Evolutionary conservation across 148 eudicot species (phyloP).

Genomic region (Rhododendron griersonianum): DNA sequence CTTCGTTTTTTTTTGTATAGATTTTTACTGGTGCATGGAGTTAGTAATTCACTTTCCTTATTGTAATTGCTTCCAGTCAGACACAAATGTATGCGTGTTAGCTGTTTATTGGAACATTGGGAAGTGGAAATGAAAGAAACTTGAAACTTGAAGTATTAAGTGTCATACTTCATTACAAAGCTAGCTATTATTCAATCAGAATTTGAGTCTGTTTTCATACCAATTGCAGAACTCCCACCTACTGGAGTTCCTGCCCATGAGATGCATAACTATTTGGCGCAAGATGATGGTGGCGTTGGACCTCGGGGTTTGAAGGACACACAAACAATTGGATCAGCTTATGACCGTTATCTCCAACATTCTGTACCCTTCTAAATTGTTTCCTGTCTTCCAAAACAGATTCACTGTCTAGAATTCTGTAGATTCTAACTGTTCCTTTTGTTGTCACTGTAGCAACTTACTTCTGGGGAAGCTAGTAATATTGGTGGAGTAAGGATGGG

Average conservation of each 20-base stretch:
- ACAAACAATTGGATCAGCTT: constrained; percentile 50
- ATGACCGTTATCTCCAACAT: constrained; percentile 64
- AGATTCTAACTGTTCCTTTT: neutral
- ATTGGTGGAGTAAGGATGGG: constrained; percentile 35
- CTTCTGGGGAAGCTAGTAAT: constrained; percentile 39
- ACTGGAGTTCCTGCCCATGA: constrained; percentile 33
- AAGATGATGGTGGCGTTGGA: constrained; percentile 41
- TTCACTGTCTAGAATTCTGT: neutral
- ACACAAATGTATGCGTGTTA: neutral
- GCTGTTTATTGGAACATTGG: neutral
- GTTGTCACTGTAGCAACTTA: constrained; percentile 36
- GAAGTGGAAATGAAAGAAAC: neutral
- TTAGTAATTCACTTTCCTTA: neutral
- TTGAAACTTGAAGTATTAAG: neutral
- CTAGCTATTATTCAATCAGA: neutral
- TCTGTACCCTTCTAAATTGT: constrained; percentile 26
- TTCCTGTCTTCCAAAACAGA: neutral
- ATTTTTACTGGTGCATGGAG: neutral
- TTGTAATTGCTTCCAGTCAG: neutral
- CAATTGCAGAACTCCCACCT: constrained; percentile 39
- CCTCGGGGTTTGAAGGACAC: constrained; percentile 43
- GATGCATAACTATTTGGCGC: constrained; percentile 33
- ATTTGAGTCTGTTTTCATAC: neutral
- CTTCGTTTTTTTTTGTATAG: neutral
- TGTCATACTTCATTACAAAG: neutral